Conservation (phyloP, 331 rosid species). For the Saraca asoca region DNA sequence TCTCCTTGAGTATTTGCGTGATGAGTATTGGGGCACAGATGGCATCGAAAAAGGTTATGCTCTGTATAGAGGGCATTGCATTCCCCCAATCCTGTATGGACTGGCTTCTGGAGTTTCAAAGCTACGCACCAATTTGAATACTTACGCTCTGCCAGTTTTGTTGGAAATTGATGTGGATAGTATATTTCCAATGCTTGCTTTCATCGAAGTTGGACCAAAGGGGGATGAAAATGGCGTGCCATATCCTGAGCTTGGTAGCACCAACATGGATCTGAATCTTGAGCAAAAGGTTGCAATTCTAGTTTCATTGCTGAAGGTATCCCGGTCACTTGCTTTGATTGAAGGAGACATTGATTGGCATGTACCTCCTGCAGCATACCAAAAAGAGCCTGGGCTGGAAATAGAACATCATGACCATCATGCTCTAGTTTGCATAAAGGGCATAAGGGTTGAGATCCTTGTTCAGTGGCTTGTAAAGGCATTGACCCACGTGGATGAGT, state of each 20-base stretch:
- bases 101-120: slow-evolving; percentile 91
- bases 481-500: slow-evolving; percentile 88
- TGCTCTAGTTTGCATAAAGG: slow-evolving; percentile 81
- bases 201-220: slow-evolving; percentile 66
- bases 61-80: slow-evolving; percentile 69
- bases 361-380: slow-evolving; percentile 39
- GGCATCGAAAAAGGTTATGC: slow-evolving; percentile 89
- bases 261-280: slow-evolving; percentile 56
- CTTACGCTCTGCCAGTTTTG: slow-evolving; percentile 81
- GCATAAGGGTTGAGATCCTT: slow-evolving; percentile 64
- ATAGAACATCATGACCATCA: slow-evolving; percentile 34
- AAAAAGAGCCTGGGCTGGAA: slow-evolving; percentile 35
- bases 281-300: slow-evolving; percentile 92
- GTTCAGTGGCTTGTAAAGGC: slow-evolving; percentile 92
- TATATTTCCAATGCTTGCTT: slow-evolving; percentile 84
- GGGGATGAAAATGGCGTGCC: slow-evolving; percentile 44
- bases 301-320: slow-evolving; percentile 92
- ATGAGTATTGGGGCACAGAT: slow-evolving; percentile 83
- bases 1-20: slow-evolving; percentile 84
- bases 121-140: slow-evolving; percentile 88
- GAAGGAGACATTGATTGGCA: slow-evolving; percentile 92
- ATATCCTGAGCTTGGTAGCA: slow-evolving; percentile 49
- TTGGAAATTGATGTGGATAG: slow-evolving; percentile 86
- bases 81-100: slow-evolving; percentile 76
- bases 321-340: slow-evolving; percentile 85